phyloP scores from a whole-genome alignment of 192 early-diverging fungal species.

The Spizellomyces sp. region DNA sequence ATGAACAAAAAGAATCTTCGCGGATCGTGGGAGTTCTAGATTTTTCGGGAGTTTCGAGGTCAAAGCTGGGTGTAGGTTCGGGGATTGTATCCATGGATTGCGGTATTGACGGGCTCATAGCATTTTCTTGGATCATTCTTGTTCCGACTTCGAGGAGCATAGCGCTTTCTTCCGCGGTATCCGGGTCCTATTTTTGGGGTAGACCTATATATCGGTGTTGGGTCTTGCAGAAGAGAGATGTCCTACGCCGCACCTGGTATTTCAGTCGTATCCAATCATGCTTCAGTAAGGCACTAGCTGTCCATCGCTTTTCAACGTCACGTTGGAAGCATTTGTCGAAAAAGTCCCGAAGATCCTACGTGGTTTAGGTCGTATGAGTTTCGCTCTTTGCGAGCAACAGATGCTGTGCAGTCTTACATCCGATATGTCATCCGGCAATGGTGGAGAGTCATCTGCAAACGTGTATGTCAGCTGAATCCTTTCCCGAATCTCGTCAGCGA shows the following conservation, averaged over 20 bases:
- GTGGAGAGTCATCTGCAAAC: slow-evolving; percentile 61
- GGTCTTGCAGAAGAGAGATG: background rate
- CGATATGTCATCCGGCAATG: slow-evolving; percentile 78
- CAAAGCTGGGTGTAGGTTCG: background rate
- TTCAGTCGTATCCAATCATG: slow-evolving; percentile 71
- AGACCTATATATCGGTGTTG: background rate
- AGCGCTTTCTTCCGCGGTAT: slow-evolving; percentile 24
- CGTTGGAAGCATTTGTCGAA: slow-evolving; percentile 82
- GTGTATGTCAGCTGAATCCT: background rate
- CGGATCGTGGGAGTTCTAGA: too few relatives aligned
- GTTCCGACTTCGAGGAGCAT: slow-evolving; percentile 26
- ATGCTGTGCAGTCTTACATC: slow-evolving; percentile 22
- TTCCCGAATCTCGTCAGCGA: background rate
- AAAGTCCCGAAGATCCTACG: slow-evolving; percentile 74
- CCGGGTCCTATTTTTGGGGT: slow-evolving; percentile 12
- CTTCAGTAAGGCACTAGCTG: slow-evolving; percentile 67
- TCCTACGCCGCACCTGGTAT: slow-evolving; percentile 18
- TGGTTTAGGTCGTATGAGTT: background rate
- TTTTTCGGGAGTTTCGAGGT: background rate
- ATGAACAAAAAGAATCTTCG: too few relatives aligned
- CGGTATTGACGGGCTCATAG: background rate
- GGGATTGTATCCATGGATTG: slow-evolving; percentile 3
- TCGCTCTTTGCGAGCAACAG: background rate
- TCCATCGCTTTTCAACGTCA: slow-evolving; percentile 66
- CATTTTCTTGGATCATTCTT: slow-evolving; percentile 18